phyloP scores from a whole-genome alignment of 2,329 filamentous ascomycete genomes.

The Phyllachora maydis region DNA sequence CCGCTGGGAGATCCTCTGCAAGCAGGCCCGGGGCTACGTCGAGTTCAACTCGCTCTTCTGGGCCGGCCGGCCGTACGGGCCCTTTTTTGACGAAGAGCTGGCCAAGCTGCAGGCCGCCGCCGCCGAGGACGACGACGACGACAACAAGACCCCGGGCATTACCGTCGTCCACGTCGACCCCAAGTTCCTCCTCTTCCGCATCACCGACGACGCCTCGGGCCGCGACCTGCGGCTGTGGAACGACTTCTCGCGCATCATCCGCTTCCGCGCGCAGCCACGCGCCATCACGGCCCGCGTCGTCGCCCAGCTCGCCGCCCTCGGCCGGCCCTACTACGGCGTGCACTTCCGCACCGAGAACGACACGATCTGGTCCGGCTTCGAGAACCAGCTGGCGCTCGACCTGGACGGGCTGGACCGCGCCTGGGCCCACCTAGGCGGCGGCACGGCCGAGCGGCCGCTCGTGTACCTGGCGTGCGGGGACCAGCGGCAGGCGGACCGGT shows the following conservation, averaged over 20 bases:
- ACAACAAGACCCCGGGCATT: constrained; percentile 8
- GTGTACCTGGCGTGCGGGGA: constrained; percentile 15
- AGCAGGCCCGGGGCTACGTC: constrained; percentile 7
- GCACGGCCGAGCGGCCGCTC: constrained; percentile 7
- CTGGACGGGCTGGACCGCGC: constrained; percentile 13
- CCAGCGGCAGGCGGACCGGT: constrained; percentile 10
- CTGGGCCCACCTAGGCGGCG: constrained; percentile 8
- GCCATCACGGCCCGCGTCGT: constrained; percentile 7
- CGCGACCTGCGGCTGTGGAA: constrained; percentile 13
- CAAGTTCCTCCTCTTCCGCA: constrained; percentile 13
- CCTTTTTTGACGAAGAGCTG: constrained; percentile 8
- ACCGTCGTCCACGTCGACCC: constrained; percentile 10
- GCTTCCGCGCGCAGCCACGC: constrained; percentile 11
- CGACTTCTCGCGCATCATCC: constrained; percentile 11
- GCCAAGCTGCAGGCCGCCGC: constrained; percentile 1
- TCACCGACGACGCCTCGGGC: constrained; percentile 15
- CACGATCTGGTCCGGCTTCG: constrained; percentile 13
- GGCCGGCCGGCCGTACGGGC: constrained; percentile 9
- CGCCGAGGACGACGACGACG: constrained; percentile 1
- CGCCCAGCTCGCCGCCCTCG: constrained; percentile 4
- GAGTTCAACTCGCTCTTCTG: constrained; percentile 11
- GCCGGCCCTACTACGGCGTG: constrained; percentile 12
- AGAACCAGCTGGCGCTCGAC: constrained; percentile 12
- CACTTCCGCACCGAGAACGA: constrained; percentile 15
- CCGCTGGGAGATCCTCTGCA: constrained; percentile 7